phyloP scores from a whole-genome alignment of 2,329 filamentous ascomycete species.

The Colletotrichum musae region DNA sequence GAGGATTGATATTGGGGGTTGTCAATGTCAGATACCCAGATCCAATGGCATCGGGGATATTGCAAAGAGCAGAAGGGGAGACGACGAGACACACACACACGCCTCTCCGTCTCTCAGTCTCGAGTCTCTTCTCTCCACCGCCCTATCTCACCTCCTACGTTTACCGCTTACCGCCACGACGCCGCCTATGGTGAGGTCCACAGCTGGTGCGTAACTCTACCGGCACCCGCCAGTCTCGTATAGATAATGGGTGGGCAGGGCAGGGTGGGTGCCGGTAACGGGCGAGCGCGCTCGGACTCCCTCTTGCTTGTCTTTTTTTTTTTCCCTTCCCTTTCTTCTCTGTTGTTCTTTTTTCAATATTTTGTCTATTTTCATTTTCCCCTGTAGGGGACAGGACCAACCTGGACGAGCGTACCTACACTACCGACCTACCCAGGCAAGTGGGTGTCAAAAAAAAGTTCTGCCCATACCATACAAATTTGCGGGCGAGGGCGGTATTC shows the following conservation, averaged over 20 bases:
- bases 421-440: too few species aligned
- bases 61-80: background rate
- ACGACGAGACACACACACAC: background rate
- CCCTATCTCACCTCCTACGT: conserved; percentile 5
- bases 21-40: background rate
- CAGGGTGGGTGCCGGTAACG: conserved; percentile 22
- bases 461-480: too few species aligned
- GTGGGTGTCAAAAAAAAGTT: too few species aligned
- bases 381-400: background rate
- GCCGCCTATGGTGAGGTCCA: conserved; percentile 7
- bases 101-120: background rate
- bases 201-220: conserved; percentile 15
- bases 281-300: conserved; percentile 14
- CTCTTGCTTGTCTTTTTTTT: background rate
- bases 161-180: background rate
- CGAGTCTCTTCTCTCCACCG: background rate
- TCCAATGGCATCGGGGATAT: conserved; percentile 3
- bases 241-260: conserved; percentile 13
- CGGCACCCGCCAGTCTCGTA: conserved; percentile 26
- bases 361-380: background rate
- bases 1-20: background rate
- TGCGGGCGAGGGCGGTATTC: too few species aligned
- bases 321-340: background rate
- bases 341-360: conserved; percentile 5
- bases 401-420: background rate